Conservation (phyloP, 208 protist species). For the Leishmania aethiopica region DNA sequence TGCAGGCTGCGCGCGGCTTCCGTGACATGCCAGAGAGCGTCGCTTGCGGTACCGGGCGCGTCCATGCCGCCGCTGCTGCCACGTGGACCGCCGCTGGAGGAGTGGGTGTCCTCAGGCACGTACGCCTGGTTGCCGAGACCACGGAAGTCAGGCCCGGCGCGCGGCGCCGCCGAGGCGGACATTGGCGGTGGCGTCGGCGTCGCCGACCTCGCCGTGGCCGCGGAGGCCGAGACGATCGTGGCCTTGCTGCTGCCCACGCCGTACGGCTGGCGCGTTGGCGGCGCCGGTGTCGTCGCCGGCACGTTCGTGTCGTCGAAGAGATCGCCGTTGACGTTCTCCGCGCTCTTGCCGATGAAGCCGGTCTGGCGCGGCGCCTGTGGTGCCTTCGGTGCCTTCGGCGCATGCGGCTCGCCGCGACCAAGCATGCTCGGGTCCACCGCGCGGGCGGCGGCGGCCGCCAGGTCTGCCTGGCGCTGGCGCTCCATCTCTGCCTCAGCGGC, state of each 20-base stretch:
- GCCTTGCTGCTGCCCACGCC: slow-evolving; percentile 9
- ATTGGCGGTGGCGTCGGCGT: not conserved
- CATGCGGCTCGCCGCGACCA: not conserved
- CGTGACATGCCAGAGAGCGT: slow-evolving; percentile 63
- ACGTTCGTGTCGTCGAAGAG: slow-evolving; percentile 31
- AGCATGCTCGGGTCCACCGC: slow-evolving; percentile 28
- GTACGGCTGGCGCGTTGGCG: slow-evolving; percentile 1
- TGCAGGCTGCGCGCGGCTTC: slow-evolving; percentile 55
- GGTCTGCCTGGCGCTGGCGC: slow-evolving; percentile 28
- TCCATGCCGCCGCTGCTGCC: slow-evolving; percentile 10
- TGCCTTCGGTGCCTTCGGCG: slow-evolving; percentile 2
- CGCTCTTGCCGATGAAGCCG: slow-evolving; percentile 27
- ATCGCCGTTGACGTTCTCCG: slow-evolving; percentile 35
- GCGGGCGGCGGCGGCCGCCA: slow-evolving; percentile 28
- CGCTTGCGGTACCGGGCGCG: slow-evolving; percentile 21
- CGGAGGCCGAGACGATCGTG: not conserved
- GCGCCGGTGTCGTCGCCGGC: slow-evolving; percentile 10
- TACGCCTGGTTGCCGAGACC: slow-evolving; percentile 66
- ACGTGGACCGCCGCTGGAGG: slow-evolving; percentile 2
- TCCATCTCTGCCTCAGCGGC: slow-evolving; percentile 38
- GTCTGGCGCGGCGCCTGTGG: slow-evolving; percentile 26
- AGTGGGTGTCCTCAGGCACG: slow-evolving; percentile 29
- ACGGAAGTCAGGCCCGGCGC: slow-evolving; percentile 63
- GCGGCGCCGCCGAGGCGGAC: slow-evolving; percentile 14
- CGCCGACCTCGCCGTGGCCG: not conserved